Conservation (phyloP, 176 grass and related monocot genomes). For the Carex cristatella region DNA sequence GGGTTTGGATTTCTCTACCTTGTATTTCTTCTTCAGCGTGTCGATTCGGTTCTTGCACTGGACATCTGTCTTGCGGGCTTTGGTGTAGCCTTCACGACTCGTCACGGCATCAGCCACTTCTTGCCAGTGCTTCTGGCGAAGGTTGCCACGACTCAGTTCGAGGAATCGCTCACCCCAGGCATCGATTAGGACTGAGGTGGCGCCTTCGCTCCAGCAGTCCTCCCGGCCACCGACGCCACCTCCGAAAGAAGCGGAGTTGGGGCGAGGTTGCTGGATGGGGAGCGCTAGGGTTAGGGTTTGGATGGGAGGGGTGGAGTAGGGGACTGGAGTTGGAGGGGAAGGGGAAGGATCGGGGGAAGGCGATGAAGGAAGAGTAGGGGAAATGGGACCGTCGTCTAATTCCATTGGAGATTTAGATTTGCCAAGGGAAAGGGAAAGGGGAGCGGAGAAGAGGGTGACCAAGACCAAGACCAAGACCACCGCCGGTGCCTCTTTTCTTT, state of each 20-base stretch:
- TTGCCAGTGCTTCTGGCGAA: constrained; percentile 96
- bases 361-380: neutral
- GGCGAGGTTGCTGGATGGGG: constrained; percentile 64
- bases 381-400: constrained; percentile 26
- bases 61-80: constrained; percentile 60
- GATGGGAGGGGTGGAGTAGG: constrained; percentile 36
- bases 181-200: constrained; percentile 81
- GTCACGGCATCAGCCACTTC: constrained; percentile 93
- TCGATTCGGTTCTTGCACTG: constrained; percentile 99
- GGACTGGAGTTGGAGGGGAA: constrained; percentile 30
- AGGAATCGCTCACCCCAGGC: constrained; percentile 93
- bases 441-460: neutral
- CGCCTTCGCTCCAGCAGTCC: constrained; percentile 96
- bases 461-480: neutral
- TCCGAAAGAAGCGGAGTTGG: constrained; percentile 5
- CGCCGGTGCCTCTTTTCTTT: constrained; percentile 3
- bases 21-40: constrained; percentile 99
- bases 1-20: constrained; percentile 72
- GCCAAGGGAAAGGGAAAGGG: neutral
- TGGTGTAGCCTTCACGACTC: constrained; percentile 76
- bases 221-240: constrained; percentile 54
- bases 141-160: constrained; percentile 84
- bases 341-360: constrained; percentile 4
- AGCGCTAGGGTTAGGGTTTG: constrained; percentile 41
- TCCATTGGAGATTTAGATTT: neutral